Evolutionary conservation across 768 basidiomycete genomes (phyloP).

Genomic region (Suillus weaverae): DNA sequence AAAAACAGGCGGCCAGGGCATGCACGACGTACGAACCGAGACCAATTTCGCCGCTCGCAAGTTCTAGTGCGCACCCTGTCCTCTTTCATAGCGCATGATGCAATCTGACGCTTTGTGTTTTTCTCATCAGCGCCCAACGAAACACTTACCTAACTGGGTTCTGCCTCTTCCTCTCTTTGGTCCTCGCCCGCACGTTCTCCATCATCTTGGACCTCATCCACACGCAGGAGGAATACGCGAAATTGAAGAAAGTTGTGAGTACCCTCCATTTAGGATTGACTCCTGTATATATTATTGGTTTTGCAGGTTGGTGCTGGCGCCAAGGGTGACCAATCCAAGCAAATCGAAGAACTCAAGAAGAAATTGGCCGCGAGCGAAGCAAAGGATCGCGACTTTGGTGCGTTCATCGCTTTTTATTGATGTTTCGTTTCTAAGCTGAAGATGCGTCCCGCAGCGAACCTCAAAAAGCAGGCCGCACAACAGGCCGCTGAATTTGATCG

Average conservation of each 20-base stretch:
- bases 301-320: slow-evolving; percentile 37
- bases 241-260: slow-evolving; percentile 65
- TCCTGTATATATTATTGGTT: not conserved
- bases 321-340: slow-evolving; percentile 31
- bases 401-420: slow-evolving; percentile 15
- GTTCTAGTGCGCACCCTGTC: slow-evolving; percentile 71
- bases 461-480: slow-evolving; percentile 67
- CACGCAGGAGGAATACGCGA: slow-evolving; percentile 83
- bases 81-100: not conserved
- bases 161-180: slow-evolving; percentile 92
- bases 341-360: slow-evolving; percentile 68
- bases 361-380: slow-evolving; percentile 58
- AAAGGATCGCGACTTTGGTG: slow-evolving; percentile 68
- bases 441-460: not conserved
- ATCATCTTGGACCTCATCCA: slow-evolving; percentile 91
- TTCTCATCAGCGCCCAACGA: slow-evolving; percentile 64
- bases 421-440: not conserved
- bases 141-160: slow-evolving; percentile 94
- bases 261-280: not conserved
- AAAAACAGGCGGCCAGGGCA: slow-evolving; percentile 49
- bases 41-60: slow-evolving; percentile 89
- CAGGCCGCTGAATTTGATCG: slow-evolving; percentile 82
- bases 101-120: not conserved
- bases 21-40: slow-evolving; percentile 71
- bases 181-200: slow-evolving; percentile 90